phyloP scores from a whole-genome alignment of 2,329 filamentous ascomycete genomes.

The Hypomyces perniciosus region DNA sequence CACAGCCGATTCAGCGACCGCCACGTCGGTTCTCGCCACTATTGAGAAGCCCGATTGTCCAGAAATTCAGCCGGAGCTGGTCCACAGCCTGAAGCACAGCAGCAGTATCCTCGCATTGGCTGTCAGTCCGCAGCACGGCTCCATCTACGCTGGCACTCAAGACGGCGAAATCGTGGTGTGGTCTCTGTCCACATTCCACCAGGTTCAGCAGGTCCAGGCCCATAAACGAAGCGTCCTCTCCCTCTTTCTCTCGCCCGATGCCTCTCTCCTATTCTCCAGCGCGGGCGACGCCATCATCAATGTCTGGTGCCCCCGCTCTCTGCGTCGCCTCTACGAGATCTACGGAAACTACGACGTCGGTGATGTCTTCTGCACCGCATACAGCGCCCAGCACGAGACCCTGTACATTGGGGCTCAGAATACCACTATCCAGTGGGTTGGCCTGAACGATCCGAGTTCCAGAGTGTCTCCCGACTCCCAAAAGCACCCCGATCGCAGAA shows the following conservation, averaged over 20 bases:
- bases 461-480: conserved; percentile 56
- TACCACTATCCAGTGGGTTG: conserved; percentile 90
- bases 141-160: conserved; percentile 88
- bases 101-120: conserved; percentile 78
- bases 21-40: conserved; percentile 4
- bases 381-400: conserved; percentile 71
- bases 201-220: conserved; percentile 71
- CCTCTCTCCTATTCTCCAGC: conserved; percentile 77
- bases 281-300: conserved; percentile 92
- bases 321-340: conserved; percentile 77
- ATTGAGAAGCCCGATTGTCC: conserved; percentile 16
- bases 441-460: conserved; percentile 58
- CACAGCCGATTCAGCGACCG: conserved; percentile 7
- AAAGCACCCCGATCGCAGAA: conserved; percentile 67
- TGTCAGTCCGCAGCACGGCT: conserved; percentile 68
- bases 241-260: conserved; percentile 71
- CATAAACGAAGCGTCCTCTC: conserved; percentile 89
- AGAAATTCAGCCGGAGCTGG: conserved; percentile 49
- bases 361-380: conserved; percentile 92
- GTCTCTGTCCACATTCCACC: conserved; percentile 82
- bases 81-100: conserved; percentile 70
- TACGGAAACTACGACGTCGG: conserved; percentile 93
- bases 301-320: conserved; percentile 76
- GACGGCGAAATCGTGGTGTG: conserved; percentile 90
- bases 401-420: conserved; percentile 93